phyloP scores from a whole-genome alignment of 2,329 filamentous ascomycete species.

The Trichoderma arundinaceum region DNA sequence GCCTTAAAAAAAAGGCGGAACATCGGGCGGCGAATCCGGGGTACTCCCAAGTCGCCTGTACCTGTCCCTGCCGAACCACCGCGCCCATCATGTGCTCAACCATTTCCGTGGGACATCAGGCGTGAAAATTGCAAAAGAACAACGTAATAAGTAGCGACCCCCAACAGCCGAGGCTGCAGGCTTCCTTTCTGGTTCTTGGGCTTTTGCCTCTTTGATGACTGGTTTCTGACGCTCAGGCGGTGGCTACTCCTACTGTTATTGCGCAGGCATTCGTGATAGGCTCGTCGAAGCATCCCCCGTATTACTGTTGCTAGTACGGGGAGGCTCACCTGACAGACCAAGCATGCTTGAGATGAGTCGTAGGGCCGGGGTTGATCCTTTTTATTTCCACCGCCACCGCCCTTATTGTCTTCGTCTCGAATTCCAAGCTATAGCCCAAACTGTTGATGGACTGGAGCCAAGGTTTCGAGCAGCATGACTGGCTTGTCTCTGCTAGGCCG shows the following conservation, averaged over 20 bases:
- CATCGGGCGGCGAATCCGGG: constrained; percentile 28
- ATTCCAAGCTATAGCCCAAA: background rate
- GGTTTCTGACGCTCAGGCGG: constrained; percentile 4
- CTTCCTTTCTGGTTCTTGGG: background rate
- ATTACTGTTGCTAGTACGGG: background rate
- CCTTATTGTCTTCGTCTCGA: background rate
- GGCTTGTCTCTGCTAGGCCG: too few species aligned
- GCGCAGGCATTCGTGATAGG: constrained; percentile 8
- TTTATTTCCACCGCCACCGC: background rate
- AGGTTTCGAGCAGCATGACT: background rate
- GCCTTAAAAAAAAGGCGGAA: constrained; percentile 10
- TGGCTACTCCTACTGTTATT: background rate
- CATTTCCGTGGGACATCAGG: constrained; percentile 21
- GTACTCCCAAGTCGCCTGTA: constrained; percentile 24
- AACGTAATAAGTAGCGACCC: constrained; percentile 22
- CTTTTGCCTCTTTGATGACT: constrained; percentile 19
- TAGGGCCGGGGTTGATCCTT: constrained; percentile 22
- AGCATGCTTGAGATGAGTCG: constrained; percentile 28
- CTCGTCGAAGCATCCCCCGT: constrained; percentile 2
- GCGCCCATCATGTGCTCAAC: constrained; percentile 32
- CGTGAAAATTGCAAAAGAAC: constrained; percentile 12
- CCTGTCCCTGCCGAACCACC: constrained; percentile 15
- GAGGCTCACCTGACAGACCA: constrained; percentile 27
- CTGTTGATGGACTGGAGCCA: background rate
- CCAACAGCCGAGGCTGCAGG: constrained; percentile 27